Evolutionary conservation across 768 basidiomycete species (phyloP), one percentile per base, ranked within the genome.

Genomic region (Boletellus sp.): DNA sequence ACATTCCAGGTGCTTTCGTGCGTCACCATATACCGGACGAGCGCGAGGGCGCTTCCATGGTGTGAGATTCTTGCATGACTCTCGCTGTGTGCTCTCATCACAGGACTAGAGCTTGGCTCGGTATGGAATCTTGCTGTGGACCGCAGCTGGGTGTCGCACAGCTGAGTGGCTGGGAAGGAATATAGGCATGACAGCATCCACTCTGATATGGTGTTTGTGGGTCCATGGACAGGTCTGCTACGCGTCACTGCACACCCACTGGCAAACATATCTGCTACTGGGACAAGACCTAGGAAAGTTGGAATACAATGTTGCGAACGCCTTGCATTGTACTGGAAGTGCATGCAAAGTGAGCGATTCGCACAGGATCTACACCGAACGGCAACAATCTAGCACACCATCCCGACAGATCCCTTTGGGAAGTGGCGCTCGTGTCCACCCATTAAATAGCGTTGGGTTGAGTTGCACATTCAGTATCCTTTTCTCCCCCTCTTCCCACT

Each of bases 371-470:
- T 28, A 13, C 34, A 15, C 33, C 17, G 35, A n/a, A 42, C 16
- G 17, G 23, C 26, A 13, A 34, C 37, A 28, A 53, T 34, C 4
- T 10, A 34, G 11, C 42, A 50, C 48, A 39, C n/a, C 34, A 44
- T 42, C 53, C 49, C 45, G 52, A 51, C 52, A 51, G 44, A 63
- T 60, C 55, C 48, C 35, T 47, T 40, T 38, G 45, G 8, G 53
- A 64, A 58, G 48, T 49, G 55, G 28, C 47, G 51, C 59, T 11
- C 52, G 39, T 45, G 32, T n/a, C n/a, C 38, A 31, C 24, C 45
- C 51, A 58, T 57, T 32, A 34, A 52, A 64, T 64, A 61, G 35
- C 47, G 31, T 43, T 38, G 31, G n/a, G 10, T 15, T n/a, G n/a
- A n/a, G n/a, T n/a, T n/a, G n/a, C 33, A 1, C 33, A 35, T 45